Evolutionary conservation across 495 filamentous ascomycete genomes (phyloP), one percentile per base, ranked within the genome.

Genomic region (Daldinia grandis): DNA sequence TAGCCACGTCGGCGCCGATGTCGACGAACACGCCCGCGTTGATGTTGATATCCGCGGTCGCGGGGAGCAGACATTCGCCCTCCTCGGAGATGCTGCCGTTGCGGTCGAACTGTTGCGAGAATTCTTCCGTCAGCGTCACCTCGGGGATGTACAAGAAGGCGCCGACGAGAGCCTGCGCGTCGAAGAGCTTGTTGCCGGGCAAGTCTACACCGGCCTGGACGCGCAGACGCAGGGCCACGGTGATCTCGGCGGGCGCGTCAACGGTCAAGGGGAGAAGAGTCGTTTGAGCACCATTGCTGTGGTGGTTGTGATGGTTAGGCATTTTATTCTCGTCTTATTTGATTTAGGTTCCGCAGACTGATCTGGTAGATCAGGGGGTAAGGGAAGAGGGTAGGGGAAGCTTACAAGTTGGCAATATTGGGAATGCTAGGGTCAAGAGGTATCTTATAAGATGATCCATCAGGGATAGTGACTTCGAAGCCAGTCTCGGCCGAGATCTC

Each of bases 391-490:
- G 5, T 9, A 33, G n/a, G 28, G 8, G 15, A 17, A 56, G 66
- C 74, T 75, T 59, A 76, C 74, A 76, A 76, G 2, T 68, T 71
- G 19, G 65, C 74, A 12, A 50, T 56, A 37, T 75, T 73, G 5
- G 35, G 42, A 8, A 60, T 55, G 1, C 59, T 62, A 4, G 68
- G 56, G 37, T 76, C 66, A 3, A 76, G 44, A 2, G 64, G 57
- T 2, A 76, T 76, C n/a, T 64, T 75, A 17, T 73, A 76, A n/a
- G 66, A 60, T 7, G 78, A 71, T 17, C 68, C 71, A 47, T 78
- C 71, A 2, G 78, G 76, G 47, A 79, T 78, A 25, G 68, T 58
- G 3, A 78, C 68, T 33, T 79, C 66, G 70, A 79, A 79, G 0
- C 76, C 78, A 9, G 71, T 75, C 5, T 74, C 49, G 1, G 73